These are phyloP conservation scores for Coniosporium apollinis DNA, from an alignment of 495 filamentous ascomycete genomes.

Conservation along the genomic window DNA sequence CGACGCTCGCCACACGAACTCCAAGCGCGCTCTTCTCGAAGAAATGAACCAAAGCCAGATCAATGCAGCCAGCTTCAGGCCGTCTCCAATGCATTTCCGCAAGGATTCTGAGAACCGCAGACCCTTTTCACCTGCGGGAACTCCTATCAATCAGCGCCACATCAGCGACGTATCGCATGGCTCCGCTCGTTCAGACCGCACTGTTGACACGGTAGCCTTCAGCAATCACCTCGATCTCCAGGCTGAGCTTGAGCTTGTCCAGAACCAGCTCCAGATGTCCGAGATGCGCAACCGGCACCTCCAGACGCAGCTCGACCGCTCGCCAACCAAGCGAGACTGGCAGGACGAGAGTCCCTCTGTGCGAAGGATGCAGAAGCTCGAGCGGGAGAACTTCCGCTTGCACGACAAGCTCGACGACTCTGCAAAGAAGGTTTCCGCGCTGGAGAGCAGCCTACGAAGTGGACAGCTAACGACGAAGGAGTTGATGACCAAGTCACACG, in stretches of 20 bases:
- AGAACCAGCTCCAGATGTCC: constrained; percentile 86
- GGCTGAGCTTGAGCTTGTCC: constrained; percentile 77
- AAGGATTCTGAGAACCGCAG: constrained; percentile 53
- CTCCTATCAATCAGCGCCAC: constrained; percentile 58
- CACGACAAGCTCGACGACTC: constrained; percentile 95
- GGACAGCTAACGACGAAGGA: constrained; percentile 87
- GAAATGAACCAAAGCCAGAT: constrained; percentile 80
- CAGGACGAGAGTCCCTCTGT: constrained; percentile 72
- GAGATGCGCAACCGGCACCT: constrained; percentile 95
- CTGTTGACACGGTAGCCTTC: constrained; percentile 75
- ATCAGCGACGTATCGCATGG: constrained; percentile 55
- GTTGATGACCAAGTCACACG: constrained; percentile 82
- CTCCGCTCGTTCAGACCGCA: constrained; percentile 73
- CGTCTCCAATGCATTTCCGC: constrained; percentile 60
- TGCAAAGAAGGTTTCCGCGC: constrained; percentile 72
- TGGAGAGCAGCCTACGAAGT: constrained; percentile 72
- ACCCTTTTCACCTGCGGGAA: constrained; percentile 31
- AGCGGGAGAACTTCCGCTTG: constrained; percentile 79
- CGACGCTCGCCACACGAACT: constrained; percentile 50
- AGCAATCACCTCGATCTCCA: constrained; percentile 84
- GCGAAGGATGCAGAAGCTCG: constrained; percentile 74
- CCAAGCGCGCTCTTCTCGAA: constrained; percentile 58
- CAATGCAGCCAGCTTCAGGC: constrained; percentile 49
- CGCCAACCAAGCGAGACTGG: constrained; percentile 40
- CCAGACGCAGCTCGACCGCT: constrained; percentile 67